phyloP scores from a whole-genome alignment of 768 basidiomycete species.

The Suillus placidus region DNA sequence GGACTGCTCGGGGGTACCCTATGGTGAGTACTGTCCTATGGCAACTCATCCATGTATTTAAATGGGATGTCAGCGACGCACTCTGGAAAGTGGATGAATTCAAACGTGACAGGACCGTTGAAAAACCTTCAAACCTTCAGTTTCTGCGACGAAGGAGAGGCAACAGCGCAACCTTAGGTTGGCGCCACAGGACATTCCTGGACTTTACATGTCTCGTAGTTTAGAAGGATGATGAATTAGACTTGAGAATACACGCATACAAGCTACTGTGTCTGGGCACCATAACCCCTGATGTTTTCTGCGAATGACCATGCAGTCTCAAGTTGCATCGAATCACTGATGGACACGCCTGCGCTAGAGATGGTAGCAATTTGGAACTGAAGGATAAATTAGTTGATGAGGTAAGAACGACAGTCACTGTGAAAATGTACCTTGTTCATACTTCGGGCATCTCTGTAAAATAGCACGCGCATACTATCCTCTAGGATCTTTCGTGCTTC shows the following conservation, averaged over 20 bases:
- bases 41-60: background rate
- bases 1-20: background rate
- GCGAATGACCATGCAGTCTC: constrained; percentile 92
- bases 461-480: constrained; percentile 89
- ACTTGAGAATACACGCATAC: constrained; percentile 9
- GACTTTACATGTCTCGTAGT: background rate
- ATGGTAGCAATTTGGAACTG: constrained; percentile 97
- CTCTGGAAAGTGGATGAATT: background rate
- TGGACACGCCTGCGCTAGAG: constrained; percentile 70
- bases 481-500: constrained; percentile 80
- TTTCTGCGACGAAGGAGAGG: background rate
- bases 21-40: background rate
- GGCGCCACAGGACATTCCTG: background rate
- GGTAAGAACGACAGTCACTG: background rate
- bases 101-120: background rate
- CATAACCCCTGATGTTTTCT: constrained; percentile 89
- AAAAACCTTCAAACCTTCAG: background rate
- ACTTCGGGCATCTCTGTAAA: constrained; percentile 94
- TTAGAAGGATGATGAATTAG: background rate
- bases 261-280: constrained; percentile 80
- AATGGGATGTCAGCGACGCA: background rate
- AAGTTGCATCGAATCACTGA: constrained; percentile 76
- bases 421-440: constrained; percentile 78
- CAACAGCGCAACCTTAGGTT: background rate
- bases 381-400: background rate